phyloP scores from a whole-genome alignment of 345 rosid species.

The Eucalyptus grandis region DNA sequence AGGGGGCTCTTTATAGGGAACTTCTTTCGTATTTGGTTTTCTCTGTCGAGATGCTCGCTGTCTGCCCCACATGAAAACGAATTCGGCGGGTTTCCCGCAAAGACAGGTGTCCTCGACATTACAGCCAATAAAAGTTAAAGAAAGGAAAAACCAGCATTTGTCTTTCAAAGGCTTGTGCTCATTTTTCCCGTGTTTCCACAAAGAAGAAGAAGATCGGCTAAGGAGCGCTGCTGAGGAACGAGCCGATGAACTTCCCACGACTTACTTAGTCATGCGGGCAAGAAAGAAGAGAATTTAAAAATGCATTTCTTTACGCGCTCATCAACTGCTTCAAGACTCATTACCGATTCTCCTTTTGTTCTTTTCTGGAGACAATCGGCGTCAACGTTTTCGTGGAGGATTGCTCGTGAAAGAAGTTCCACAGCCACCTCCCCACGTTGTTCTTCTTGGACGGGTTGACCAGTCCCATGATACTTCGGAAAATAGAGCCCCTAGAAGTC shows the following conservation, averaged over 20 bases:
- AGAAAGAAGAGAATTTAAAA: not conserved
- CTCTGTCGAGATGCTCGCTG: not conserved
- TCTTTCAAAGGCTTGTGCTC: not conserved
- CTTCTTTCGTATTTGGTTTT: not conserved
- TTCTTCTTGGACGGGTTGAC: not conserved
- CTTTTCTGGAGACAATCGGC: not conserved
- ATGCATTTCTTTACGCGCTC: not conserved
- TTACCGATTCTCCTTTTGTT: not conserved
- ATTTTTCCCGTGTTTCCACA: not conserved
- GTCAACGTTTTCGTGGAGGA: not conserved
- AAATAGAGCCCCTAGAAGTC: not conserved
- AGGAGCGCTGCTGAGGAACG: not conserved
- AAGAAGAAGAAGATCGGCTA: not conserved
- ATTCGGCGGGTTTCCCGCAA: not conserved
- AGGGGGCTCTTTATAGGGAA: not conserved
- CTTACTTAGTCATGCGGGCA: not conserved
- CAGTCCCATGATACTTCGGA: not conserved
- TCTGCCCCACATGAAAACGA: not conserved
- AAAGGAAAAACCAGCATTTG: not conserved
- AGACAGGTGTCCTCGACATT: not conserved
- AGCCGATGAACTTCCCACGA: not conserved
- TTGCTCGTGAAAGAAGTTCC: not conserved
- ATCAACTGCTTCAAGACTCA: not conserved
- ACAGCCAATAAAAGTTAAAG: not conserved
- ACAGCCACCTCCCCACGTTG: not conserved